Base-by-base conservation (phyloP, 108 stramenopile species). In the Cyclotella baltica region DNA sequence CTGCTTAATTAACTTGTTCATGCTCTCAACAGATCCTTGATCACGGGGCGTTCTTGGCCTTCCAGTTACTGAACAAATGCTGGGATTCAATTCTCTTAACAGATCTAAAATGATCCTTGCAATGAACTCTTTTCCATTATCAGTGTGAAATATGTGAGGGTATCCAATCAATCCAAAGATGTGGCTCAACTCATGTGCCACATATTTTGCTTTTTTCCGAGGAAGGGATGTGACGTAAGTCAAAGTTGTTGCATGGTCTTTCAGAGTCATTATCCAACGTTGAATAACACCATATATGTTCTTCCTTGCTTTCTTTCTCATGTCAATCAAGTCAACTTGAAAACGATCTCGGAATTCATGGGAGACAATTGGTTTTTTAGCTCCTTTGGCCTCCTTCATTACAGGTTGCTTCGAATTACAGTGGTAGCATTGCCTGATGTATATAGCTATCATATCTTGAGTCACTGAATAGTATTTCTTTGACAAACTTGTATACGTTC, bases 51-150 rank as follows among this genome's bases (percentile, higher is more conserved):
- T 74, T 6, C 62, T 10, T 34, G 73, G 73, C 19, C 62, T 23
- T 31, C 73, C 73, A 38, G 62, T 63, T 8, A 74, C 73, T 25
- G 31, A 11, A 25, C 58, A 15, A 5, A 57, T 59, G 25, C 27
- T 27, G 5, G 55, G 57, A 28, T 59, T 72, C 4, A 31, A 19
- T 28, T 57, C 71, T 57, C 59, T 72, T 13, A 72, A 40, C 6
- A 68, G 20, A 10, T 5, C 50, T 10, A 68, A 16, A 47, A 68
- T 29, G 5, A 5, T 19, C 15, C 47, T 68, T 20, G 57, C 52
- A 11, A 36, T 23, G 13, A 74, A 64, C 36, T 74, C 61, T 29
- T 74, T 66, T 16, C 62, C 73, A 64, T 64, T 74, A n/a, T 74
- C 62, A 55, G 28, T 38, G 20, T 71, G 70, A 47, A 59, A 71